Conservation (phyloP, 805 yeast species). For the Nakazawaea peltata region DNA sequence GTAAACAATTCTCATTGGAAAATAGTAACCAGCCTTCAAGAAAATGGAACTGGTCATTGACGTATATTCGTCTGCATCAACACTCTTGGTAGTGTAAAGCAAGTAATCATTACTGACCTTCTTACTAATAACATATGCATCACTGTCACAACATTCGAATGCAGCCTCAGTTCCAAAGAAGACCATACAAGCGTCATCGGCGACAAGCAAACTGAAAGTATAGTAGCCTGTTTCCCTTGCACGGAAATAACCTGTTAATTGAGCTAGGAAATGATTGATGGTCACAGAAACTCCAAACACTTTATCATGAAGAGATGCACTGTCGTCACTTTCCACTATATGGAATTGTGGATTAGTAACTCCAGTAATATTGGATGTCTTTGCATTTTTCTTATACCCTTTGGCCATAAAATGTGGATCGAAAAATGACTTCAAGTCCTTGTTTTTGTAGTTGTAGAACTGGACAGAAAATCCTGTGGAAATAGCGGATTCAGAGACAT, state of each 20-base stretch:
- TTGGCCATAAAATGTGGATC: background rate
- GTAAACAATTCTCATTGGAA: slow-evolving; percentile 21
- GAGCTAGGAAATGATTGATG: slow-evolving; percentile 10
- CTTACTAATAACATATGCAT: slow-evolving; percentile 4
- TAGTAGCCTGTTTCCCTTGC: slow-evolving; percentile 24
- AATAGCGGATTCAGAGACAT: background rate
- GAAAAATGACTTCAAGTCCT: background rate
- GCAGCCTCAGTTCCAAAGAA: slow-evolving; percentile 21
- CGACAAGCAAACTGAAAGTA: slow-evolving; percentile 13
- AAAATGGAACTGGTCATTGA: background rate
- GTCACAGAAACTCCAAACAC: background rate
- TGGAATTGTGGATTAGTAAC: background rate
- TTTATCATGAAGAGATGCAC: background rate
- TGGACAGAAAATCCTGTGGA: background rate
- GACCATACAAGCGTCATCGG: slow-evolving; percentile 26
- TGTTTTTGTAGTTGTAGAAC: background rate
- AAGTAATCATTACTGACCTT: background rate
- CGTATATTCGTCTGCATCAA: background rate
- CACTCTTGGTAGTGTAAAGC: slow-evolving; percentile 2
- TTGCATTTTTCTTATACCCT: background rate
- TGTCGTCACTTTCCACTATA: too few species aligned
- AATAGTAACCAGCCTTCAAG: slow-evolving; percentile 15
- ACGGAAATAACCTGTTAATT: slow-evolving; percentile 16
- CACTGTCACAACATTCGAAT: slow-evolving; percentile 24
- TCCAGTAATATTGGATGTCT: background rate